Percentiles rank a stretch among this genome's conserved stretches.
Evolutionary conservation across 2,329 filamentous ascomycete species (phyloP).

Genomic region (Apiospora saccharicola): DNA sequence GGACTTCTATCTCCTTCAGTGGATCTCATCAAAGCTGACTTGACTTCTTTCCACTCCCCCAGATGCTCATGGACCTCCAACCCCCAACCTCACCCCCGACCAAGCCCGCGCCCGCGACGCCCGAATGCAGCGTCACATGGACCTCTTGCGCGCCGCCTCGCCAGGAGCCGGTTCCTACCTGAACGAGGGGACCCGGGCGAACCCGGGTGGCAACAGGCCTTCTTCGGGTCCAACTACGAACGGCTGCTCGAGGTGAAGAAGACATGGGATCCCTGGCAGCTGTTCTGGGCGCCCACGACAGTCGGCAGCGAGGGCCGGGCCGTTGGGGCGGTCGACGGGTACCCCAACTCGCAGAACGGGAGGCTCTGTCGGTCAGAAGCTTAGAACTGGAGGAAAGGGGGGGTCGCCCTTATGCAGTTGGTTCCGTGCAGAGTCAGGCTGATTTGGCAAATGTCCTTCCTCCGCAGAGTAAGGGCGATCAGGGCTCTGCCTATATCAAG

Average conservation of each 20-base stretch:
- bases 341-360: constrained; percentile 44
- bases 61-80: constrained; percentile 12
- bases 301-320: constrained; percentile 62
- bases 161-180: constrained; percentile 55
- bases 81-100: background rate
- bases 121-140: constrained; percentile 34
- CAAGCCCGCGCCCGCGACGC: constrained; percentile 30
- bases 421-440: background rate
- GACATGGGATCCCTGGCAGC: constrained; percentile 51
- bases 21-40: background rate
- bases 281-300: constrained; percentile 48
- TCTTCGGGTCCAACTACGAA: constrained; percentile 56
- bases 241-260: constrained; percentile 54
- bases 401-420: background rate
- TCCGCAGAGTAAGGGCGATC: background rate
- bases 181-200: constrained; percentile 60
- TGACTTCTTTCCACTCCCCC: background rate
- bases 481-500: background rate
- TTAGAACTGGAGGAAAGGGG: background rate
- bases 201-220: constrained; percentile 52
- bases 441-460: background rate
- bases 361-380: constrained; percentile 42
- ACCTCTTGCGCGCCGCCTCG: constrained; percentile 41
- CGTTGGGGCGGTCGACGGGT: constrained; percentile 40
- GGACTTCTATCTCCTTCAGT: no score